Conservation (phyloP, 139 green algal genomes). For the Coelastrella sp. region DNA sequence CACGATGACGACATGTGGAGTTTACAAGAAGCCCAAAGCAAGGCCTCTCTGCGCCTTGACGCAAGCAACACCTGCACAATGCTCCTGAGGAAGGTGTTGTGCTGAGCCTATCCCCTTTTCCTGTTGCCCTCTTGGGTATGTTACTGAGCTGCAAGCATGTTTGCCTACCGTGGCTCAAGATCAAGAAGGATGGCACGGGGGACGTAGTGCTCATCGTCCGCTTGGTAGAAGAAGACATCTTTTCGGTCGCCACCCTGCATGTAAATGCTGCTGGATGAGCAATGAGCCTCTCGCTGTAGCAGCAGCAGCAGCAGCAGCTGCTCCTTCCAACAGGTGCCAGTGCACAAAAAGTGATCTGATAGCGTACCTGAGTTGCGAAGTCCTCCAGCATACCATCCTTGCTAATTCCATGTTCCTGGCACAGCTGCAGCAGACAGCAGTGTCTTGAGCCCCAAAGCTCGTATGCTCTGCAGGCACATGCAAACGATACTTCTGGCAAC, state of each 20-base stretch:
- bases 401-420: conserved; percentile 96
- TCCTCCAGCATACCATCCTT: conserved; percentile 96
- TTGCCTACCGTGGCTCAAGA: conserved; percentile 88
- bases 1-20: not conserved
- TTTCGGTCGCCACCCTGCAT: conserved; percentile 87
- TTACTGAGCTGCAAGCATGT: not conserved
- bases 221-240: conserved; percentile 99
- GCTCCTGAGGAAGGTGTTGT: too few species aligned
- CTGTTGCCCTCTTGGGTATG: too few species aligned
- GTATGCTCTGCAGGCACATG: too few species aligned
- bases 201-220: conserved; percentile 99
- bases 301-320: not conserved
- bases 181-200: conserved; percentile 96
- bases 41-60: too few species aligned
- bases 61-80: too few species aligned
- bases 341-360: not conserved
- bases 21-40: too few species aligned
- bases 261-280: not conserved
- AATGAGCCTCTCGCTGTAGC: not conserved
- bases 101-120: too few species aligned
- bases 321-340: too few species aligned
- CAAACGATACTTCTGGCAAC: not conserved
- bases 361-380: conserved; percentile 79
- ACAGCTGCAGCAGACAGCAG: conserved; percentile 76
- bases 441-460: not conserved